Percentiles rank a stretch among this genome's conserved stretches.
These are phyloP conservation scores for Calonectria leucothoes DNA, from an alignment of 2,329 filamentous ascomycete species.

Conservation along the genomic window DNA sequence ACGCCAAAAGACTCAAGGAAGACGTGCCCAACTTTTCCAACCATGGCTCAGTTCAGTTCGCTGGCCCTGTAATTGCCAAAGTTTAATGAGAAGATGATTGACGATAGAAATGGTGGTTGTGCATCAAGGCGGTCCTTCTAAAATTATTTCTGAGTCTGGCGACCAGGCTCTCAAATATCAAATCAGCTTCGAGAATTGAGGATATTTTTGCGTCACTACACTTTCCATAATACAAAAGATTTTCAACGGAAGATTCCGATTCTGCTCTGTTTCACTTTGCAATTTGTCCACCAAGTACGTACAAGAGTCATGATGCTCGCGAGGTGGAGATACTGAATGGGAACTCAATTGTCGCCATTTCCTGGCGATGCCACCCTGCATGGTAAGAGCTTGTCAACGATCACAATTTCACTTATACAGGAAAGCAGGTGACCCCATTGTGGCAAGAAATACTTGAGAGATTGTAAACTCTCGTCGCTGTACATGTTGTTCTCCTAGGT, in stretches of 20 bases:
- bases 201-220: neutral
- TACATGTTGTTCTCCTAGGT: too few species aligned
- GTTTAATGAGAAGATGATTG: neutral
- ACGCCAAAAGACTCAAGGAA: neutral
- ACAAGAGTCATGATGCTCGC: neutral
- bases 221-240: neutral
- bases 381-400: neutral
- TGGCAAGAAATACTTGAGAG: too few species aligned
- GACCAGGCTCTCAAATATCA: neutral
- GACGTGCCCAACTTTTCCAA: conserved; percentile 1
- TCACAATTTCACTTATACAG: too few species aligned
- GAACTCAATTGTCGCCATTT: neutral
- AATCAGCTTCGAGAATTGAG: neutral
- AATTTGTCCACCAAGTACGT: neutral
- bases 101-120: neutral
- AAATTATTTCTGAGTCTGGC: neutral
- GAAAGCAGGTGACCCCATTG: too few species aligned
- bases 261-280: neutral
- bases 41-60: neutral
- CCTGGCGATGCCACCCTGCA: neutral
- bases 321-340: neutral
- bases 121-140: neutral
- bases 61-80: neutral
- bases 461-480: too few species aligned
- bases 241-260: neutral